These are phyloP conservation scores for Trypanosoma congolense DNA, from an alignment of 208 protist species.

Conservation along the genomic window DNA sequence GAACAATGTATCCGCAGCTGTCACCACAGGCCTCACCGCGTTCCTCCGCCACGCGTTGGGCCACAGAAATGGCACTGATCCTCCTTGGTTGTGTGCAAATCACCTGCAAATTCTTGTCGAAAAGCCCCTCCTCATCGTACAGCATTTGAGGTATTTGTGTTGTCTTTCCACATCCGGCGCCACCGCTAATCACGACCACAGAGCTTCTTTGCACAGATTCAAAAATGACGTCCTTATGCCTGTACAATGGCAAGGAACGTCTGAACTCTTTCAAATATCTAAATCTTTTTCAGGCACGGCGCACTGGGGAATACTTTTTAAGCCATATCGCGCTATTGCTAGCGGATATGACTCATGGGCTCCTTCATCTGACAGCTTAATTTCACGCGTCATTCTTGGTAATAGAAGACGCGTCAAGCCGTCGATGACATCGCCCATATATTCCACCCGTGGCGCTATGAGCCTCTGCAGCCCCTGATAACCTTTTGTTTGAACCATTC, in stretches of 20 bases:
- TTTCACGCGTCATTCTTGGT: conserved; percentile 37
- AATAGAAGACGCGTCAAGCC: conserved; percentile 30
- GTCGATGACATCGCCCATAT: conserved; percentile 25
- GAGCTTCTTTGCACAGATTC: conserved; percentile 45
- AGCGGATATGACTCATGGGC: too few species aligned
- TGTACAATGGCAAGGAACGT: conserved; percentile 48
- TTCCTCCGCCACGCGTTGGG: conserved; percentile 84
- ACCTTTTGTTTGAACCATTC: conserved; percentile 59
- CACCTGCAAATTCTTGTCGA: conserved; percentile 45
- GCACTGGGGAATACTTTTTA: too few species aligned
- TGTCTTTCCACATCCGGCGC: conserved; percentile 97
- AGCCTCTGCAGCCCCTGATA: conserved; percentile 75
- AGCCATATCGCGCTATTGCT: too few species aligned
- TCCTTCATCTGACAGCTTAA: too few species aligned
- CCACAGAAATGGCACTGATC: conserved; percentile 88
- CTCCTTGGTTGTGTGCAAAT: conserved; percentile 89
- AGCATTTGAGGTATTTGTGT: conserved; percentile 92
- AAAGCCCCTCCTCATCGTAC: conserved; percentile 61
- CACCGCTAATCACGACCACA: conserved; percentile 90
- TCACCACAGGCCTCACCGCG: conserved; percentile 76
- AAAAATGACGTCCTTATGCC: conserved; percentile 48
- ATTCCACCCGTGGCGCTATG: conserved; percentile 32
- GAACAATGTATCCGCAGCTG: conserved; percentile 87
- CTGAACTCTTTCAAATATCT: conserved; percentile 53
- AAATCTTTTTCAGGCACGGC: conserved; percentile 13